Conservation (phyloP, 257 asterid genomes). For the Handroanthus guayacan region DNA sequence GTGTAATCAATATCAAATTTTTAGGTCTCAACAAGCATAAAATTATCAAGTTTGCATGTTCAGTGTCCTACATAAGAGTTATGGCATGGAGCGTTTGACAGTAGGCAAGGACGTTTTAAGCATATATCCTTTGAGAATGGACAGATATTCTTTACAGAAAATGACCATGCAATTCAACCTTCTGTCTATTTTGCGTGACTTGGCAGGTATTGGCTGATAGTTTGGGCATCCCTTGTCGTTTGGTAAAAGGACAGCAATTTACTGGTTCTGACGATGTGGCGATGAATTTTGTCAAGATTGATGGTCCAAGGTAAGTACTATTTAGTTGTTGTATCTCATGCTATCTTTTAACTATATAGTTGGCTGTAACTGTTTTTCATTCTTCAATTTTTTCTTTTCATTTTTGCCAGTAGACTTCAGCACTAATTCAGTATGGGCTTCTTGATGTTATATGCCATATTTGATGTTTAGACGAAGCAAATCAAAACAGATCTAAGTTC, state of each 20-base stretch:
- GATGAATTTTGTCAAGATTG: slow-evolving; percentile 78
- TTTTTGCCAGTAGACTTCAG: slow-evolving; percentile 15
- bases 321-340: slow-evolving; percentile 28
- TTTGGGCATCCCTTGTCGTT: slow-evolving; percentile 82
- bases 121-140: slow-evolving; percentile 10
- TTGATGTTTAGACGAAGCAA: slow-evolving; percentile 4
- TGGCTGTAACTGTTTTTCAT: slow-evolving; percentile 7
- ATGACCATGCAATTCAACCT: slow-evolving; percentile 16
- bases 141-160: neutral
- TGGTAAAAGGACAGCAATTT: slow-evolving; percentile 87
- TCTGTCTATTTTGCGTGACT: slow-evolving; percentile 39
- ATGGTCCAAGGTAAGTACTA: slow-evolving; percentile 70
- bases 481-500: slow-evolving; percentile 13
- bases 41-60: neutral
- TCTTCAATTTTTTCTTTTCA: neutral
- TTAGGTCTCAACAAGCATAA: neutral
- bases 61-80: neutral
- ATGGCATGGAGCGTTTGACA: slow-evolving; percentile 8
- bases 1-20: neutral
- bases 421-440: slow-evolving; percentile 16
- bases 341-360: slow-evolving; percentile 14
- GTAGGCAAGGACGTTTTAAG: neutral
- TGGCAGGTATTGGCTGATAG: slow-evolving; percentile 93
- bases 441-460: slow-evolving; percentile 26
- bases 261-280: slow-evolving; percentile 96